Evolutionary conservation across 73 alveolate genomes (phyloP).

Genomic region (Paraurostyla sp.): DNA sequence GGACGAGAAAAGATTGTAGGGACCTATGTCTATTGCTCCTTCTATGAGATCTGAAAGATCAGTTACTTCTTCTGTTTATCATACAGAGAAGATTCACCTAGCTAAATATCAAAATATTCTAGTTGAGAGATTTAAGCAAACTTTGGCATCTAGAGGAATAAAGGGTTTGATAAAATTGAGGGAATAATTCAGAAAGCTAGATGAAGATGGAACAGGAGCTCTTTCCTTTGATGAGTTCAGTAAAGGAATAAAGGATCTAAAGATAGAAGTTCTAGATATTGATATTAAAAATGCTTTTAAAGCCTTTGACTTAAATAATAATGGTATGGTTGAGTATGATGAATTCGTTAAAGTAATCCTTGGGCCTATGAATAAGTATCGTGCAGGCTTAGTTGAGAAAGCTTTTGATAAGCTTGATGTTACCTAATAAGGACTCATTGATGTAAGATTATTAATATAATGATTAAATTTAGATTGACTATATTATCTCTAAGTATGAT

Average conservation of each 20-base stretch:
- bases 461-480: slow-evolving; percentile 74
- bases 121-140: slow-evolving; percentile 51
- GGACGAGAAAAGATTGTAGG: background rate
- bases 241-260: slow-evolving; percentile 48
- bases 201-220: slow-evolving; percentile 82
- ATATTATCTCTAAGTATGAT: slow-evolving; percentile 67
- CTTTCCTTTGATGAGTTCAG: slow-evolving; percentile 67
- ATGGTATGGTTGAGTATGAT: slow-evolving; percentile 64
- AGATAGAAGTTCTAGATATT: slow-evolving; percentile 46
- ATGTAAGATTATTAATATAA: slow-evolving; percentile 72
- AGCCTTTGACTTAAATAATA: slow-evolving; percentile 57
- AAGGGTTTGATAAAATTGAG: background rate
- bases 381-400: slow-evolving; percentile 65
- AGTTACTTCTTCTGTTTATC: slow-evolving; percentile 19
- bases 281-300: slow-evolving; percentile 52
- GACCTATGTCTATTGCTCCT: background rate
- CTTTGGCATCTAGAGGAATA: background rate
- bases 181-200: slow-evolving; percentile 62
- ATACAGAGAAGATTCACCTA: slow-evolving; percentile 9
- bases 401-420: slow-evolving; percentile 78
- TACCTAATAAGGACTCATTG: slow-evolving; percentile 72
- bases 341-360: slow-evolving; percentile 72
- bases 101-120: slow-evolving; percentile 53
- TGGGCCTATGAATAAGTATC: slow-evolving; percentile 80
- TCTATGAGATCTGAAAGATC: slow-evolving; percentile 49